Base-by-base conservation (phyloP, 768 basidiomycete genomes). In the Gymnopilus junonius region DNA sequence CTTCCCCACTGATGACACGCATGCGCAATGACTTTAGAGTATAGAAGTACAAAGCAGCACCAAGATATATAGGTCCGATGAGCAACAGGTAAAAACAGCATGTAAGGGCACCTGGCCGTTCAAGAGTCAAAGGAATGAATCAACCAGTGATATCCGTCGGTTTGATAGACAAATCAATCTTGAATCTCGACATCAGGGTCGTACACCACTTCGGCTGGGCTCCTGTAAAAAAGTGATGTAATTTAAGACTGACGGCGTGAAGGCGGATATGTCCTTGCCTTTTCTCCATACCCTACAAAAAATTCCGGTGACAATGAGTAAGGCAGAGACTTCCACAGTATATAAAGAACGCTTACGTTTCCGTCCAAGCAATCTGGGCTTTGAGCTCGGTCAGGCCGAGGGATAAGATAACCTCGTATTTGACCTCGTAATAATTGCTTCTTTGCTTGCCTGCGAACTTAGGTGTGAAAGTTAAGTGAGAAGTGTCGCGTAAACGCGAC, bases 341-440 rank as follows among this genome's bases (percentile, higher is more conserved):
- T 34, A 17, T 7, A 12, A 60, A 10, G 25, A 40, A 42, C 31
- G 42, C 82, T 14, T 65, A 85, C 83, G 57, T 79, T 75, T 37
- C 83, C 82, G 53, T 65, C 83, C 83, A 85, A 35, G 73, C 69
- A 59, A 85, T 74, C 42, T 83, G 79, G 0, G 82, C 83, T 55
- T 74, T 78, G 59, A 84, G 66, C 64, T 85, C 84, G 0, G 84
- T 84, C 29, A 81, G 64, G 2, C 84, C 83, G 51, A 85, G 82
- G 4, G 77, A 71, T 17, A 85, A 60, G 23, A 83, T 69, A 3
- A 84, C 66, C 15, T 78, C 74, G 45, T 66, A 79, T 2, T 70
- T 48, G 25, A 77, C 61, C 42, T 58, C 46, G 57, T 70, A 79
- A 37, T 72, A 75, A n/a, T n/a, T n/a, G n/a, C n/a, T n/a, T 8